Conservation (phyloP, 2,329 filamentous ascomycete species). For the Cladorrhinum sp. region DNA sequence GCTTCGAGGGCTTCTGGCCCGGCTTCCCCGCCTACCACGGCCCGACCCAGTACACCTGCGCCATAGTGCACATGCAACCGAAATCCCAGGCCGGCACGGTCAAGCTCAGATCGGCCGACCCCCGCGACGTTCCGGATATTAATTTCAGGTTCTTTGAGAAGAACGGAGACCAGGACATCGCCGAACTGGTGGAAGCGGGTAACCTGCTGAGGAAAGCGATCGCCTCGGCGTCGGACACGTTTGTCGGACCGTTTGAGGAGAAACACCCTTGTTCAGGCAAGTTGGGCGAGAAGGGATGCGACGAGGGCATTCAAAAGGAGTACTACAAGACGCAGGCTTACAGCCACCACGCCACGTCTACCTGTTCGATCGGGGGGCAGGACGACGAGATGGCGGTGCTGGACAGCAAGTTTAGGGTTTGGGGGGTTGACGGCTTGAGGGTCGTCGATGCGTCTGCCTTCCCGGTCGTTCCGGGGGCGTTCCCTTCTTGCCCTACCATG, state of each 20-base stretch:
- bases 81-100: conserved; percentile 57
- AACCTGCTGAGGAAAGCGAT: conserved; percentile 26
- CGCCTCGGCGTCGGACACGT: conserved; percentile 18
- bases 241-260: conserved; percentile 24
- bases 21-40: conserved; percentile 32
- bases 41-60: conserved; percentile 35
- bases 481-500: conserved; percentile 49
- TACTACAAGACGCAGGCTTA: conserved; percentile 45
- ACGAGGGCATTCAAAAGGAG: conserved; percentile 21
- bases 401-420: conserved; percentile 55
- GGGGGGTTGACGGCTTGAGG: conserved; percentile 52
- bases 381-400: conserved; percentile 55
- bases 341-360: conserved; percentile 58
- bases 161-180: conserved; percentile 25
- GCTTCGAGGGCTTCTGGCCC: conserved; percentile 35
- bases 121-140: conserved; percentile 57
- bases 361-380: conserved; percentile 54
- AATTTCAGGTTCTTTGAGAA: conserved; percentile 54
- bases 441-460: conserved; percentile 62
- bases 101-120: conserved; percentile 52
- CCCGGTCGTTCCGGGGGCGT: conserved; percentile 45
- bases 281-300: conserved; percentile 14
- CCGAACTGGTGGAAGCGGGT: conserved; percentile 27
- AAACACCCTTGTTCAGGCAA: conserved; percentile 24
- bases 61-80: conserved; percentile 55